phyloP scores from a whole-genome alignment of 2,329 filamentous ascomycete species.

The Colletotrichum sp. region DNA sequence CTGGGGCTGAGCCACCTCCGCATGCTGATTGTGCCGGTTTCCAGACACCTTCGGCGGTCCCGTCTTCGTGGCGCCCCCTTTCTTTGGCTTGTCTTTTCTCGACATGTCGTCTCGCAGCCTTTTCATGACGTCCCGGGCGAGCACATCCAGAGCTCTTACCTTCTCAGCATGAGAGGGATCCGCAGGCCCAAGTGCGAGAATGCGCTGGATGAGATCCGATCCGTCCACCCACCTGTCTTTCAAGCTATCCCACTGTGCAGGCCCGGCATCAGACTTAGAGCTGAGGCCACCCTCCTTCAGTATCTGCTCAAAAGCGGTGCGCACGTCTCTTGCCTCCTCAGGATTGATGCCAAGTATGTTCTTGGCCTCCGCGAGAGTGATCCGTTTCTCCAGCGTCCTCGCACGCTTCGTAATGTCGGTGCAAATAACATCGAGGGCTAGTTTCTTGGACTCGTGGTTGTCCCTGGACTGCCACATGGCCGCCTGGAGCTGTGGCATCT shows the following conservation, averaged over 20 bases:
- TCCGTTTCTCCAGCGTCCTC: constrained; percentile 66
- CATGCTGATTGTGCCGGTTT: neutral
- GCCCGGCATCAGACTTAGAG: constrained; percentile 74
- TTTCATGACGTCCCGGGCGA: constrained; percentile 81
- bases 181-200: constrained; percentile 54
- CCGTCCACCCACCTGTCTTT: constrained; percentile 71
- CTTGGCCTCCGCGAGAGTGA: constrained; percentile 78
- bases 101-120: constrained; percentile 71
- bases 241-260: constrained; percentile 73
- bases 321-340: constrained; percentile 59
- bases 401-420: constrained; percentile 83
- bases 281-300: constrained; percentile 71
- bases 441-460: constrained; percentile 64
- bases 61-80: neutral
- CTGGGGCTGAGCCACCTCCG: neutral
- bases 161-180: constrained; percentile 61
- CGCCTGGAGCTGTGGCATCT: constrained; percentile 66
- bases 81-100: constrained; percentile 50
- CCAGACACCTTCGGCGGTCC: neutral
- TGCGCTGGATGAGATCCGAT: constrained; percentile 58
- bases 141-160: constrained; percentile 69
- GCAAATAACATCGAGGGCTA: constrained; percentile 80
- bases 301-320: constrained; percentile 69
- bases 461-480: constrained; percentile 64
- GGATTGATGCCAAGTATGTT: constrained; percentile 56